Base-by-base conservation (phyloP, 306 rosid species). In the Vigna radiata region DNA sequence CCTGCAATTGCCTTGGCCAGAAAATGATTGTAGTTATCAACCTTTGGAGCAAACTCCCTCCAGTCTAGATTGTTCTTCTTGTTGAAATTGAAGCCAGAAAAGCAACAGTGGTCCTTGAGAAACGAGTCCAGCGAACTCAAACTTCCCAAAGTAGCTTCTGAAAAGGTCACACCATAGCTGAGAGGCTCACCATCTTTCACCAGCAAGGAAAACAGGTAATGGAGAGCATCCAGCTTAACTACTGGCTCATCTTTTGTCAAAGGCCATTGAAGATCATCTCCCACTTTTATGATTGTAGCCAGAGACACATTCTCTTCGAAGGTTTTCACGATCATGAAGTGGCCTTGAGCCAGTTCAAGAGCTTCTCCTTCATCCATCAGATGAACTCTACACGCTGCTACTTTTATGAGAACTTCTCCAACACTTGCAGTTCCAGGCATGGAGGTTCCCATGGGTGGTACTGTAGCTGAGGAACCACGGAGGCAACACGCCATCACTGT, bases 201-300 rank as follows among this genome's bases (percentile, higher is more conserved):
- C 10, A 90, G 94, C 88, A 95, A 53, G 0, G 99, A 80, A 72
- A 95, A 95, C 19, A 95, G 81, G 64, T 95, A 95, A 77, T 84
- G 84, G 12, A 92, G 82, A 50, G 91, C 75, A 73, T 85, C 91
- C 0, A 95, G 79, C 88, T 88, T 92, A 84, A 95, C 94, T 0
- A 95, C 99, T 2, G 97, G 99, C 90, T 92, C 97, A 73, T 95
- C 99, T 78, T 92, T 92, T 15, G 99, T 92, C 77, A 95, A 75
- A n/a, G 97, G 99, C 97, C 99, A 95, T 14, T 90, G 94, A 60
- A 95, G 77, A 31, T 90, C 92, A 6, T 89, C 87, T 15, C 91
- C 96, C 0, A 92, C 90, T 77, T 81, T 90, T 53, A 95, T 65
- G 18, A 95, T 79, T 54, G 99, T 92, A 18, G 97, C 97, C 0